Percentiles rank a stretch among this genome's conserved stretches.
Conservation (phyloP, 1,284 basidiomycete species). For the Leccinum pachyderme region DNA sequence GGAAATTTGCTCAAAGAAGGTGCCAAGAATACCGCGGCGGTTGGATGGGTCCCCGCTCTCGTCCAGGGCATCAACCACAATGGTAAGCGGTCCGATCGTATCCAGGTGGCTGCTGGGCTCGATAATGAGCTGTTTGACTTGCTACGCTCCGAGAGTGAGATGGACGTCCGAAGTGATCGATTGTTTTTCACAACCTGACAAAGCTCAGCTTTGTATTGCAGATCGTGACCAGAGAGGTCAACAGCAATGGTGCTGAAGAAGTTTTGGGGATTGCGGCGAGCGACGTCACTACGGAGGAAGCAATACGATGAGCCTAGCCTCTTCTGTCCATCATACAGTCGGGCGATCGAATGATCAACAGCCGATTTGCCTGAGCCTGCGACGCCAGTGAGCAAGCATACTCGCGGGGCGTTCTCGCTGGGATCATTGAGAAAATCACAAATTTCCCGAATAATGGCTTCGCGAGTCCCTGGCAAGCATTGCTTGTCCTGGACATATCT, state of each 20-base stretch:
- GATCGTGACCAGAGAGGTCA: constrained; percentile 23
- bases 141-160: constrained; percentile 16
- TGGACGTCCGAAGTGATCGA: constrained; percentile 19
- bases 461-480: constrained; percentile 21
- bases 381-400: constrained; percentile 24
- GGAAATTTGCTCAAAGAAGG: constrained; percentile 10
- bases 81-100: constrained; percentile 16
- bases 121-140: constrained; percentile 17
- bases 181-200: constrained; percentile 14
- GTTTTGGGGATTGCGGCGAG: constrained; percentile 19
- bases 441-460: constrained; percentile 15
- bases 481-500: constrained; percentile 20
- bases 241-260: constrained; percentile 24
- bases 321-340: constrained; percentile 21
- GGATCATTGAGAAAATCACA: constrained; percentile 17
- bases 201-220: constrained; percentile 16
- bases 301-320: constrained; percentile 23
- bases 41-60: constrained; percentile 22
- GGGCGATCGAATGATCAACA: constrained; percentile 21
- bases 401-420: constrained; percentile 5
- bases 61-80: constrained; percentile 23
- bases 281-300: constrained; percentile 17
- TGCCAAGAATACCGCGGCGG: constrained; percentile 12
- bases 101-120: constrained; percentile 15
- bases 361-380: constrained; percentile 23